Evolutionary conservation across 2,329 filamentous ascomycete genomes (phyloP).

Genomic region (Arthrobotrys sphaeroides): DNA sequence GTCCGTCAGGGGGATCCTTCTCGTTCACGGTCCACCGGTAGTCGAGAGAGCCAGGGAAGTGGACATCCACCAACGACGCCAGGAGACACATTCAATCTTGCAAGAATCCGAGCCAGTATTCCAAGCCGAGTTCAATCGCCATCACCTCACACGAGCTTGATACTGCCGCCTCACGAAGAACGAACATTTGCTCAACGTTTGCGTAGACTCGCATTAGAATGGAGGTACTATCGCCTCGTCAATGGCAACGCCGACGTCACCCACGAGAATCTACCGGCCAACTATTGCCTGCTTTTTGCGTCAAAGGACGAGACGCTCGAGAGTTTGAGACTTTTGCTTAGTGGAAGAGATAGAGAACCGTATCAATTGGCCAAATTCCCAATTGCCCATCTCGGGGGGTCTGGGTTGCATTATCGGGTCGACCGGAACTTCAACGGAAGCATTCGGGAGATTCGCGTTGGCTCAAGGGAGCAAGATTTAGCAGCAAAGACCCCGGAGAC

Average conservation of each 20-base stretch:
- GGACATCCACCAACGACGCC: conserved; percentile 38
- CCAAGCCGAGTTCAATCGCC: conserved; percentile 48
- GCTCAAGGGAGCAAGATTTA: conserved; percentile 39
- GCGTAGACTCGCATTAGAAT: conserved; percentile 51
- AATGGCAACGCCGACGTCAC: conserved; percentile 48
- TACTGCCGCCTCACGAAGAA: conserved; percentile 51
- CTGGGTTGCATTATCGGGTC: conserved; percentile 45
- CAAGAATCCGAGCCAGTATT: conserved; percentile 52
- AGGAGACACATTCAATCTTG: conserved; percentile 52
- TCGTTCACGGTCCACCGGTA: conserved; percentile 48
- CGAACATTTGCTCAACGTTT: conserved; percentile 52
- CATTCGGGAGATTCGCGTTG: conserved; percentile 52
- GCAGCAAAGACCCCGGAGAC: conserved; percentile 38
- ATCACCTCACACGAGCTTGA: conserved; percentile 47
- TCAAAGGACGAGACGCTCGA: conserved; percentile 51
- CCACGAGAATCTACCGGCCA: conserved; percentile 45
- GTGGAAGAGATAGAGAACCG: conserved; percentile 44
- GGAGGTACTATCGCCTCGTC: conserved; percentile 49
- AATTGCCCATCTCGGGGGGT: conserved; percentile 42
- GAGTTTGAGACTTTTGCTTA: conserved; percentile 46
- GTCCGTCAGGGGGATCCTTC: conserved; percentile 39
- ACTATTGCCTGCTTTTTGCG: conserved; percentile 49
- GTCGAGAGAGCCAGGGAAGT: conserved; percentile 50
- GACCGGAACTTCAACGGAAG: conserved; percentile 48
- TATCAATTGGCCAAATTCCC: conserved; percentile 48